Evolutionary conservation across 441 rosid genomes (phyloP).

Genomic region (Codiaeum variegatum): DNA sequence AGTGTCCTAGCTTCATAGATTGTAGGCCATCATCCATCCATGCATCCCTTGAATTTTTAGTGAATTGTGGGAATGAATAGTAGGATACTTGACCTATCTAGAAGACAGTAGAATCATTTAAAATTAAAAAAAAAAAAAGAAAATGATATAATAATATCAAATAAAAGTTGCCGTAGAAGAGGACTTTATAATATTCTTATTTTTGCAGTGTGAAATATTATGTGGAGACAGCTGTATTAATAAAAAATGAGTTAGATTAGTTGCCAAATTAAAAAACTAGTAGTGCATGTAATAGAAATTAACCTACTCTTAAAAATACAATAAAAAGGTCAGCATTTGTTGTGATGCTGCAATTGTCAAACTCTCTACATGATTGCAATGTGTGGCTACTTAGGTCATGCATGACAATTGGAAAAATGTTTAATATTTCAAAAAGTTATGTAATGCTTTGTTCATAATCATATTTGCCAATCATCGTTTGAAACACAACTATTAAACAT

Average conservation of each 20-base stretch:
- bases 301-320: not conserved
- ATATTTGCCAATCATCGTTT: not conserved
- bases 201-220: not conserved
- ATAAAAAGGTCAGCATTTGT: not conserved
- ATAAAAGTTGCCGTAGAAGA: not conserved
- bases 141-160: not conserved
- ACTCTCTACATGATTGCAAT: not conserved
- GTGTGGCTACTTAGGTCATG: not conserved
- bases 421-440: not conserved
- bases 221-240: not conserved
- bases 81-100: not conserved
- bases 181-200: not conserved
- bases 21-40: not conserved
- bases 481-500: not conserved
- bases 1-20: too few species aligned
- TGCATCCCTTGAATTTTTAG: not conserved
- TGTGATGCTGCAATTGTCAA: not conserved
- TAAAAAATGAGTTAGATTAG: too few species aligned
- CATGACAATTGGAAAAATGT: not conserved
- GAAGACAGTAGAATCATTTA: not conserved
- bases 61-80: not conserved
- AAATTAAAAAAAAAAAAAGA: not conserved
- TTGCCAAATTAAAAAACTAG: not conserved
- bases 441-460: not conserved
- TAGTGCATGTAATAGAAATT: not conserved